Evolutionary conservation across 208 protist genomes (phyloP), one percentile per base, ranked within the genome.

Genomic region (Leishmania turanica): DNA sequence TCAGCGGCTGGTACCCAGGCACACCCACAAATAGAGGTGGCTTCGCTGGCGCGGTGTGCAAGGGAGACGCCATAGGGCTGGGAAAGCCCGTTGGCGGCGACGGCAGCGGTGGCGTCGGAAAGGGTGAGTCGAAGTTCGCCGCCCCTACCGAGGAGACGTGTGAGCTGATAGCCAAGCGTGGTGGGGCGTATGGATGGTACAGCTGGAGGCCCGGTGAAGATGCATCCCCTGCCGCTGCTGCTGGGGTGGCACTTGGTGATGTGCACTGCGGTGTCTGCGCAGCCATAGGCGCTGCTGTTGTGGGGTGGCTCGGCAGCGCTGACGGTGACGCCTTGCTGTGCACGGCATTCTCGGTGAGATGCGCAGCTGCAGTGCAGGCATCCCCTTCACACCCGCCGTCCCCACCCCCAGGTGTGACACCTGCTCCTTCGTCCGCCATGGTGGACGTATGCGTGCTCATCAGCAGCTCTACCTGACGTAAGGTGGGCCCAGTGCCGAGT

Each of bases 21-120:
- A 85, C 27, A 24, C 64, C 66, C 53, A 82, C 49, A 40, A 85
- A 85, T 27, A 85, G 73, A 42, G 82, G 54, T n/a, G 77, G 82
- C 40, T 54, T 42, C 51, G 17, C 70, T 34, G 77, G 62, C 1
- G 77, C 80, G 47, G 54, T 60, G 37, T 34, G 31, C 45, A 9
- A 66, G 4, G 73, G 49, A 34, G 80, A 72, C 9, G 62, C 40
- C 40, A 73, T 9, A 8, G 51, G 72, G 15, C 53, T 64, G 72
- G 51, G 1, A 64, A 11, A 31, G 31, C 49, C 24, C 72, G 53
- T n/a, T 58, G 51, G 72, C 11, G 49, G 72, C 72, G 53, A 77
- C 72, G 31, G 34, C 72, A 27, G 72, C 15, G 34, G 72, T 6
- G 42, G 53, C 19, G 72, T 62, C 31, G 9, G 69, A 73, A 51